Evolutionary conservation across 305 asterid genomes (phyloP), one percentile per base, ranked within the genome.

Genomic region (Nicotiana rustica): DNA sequence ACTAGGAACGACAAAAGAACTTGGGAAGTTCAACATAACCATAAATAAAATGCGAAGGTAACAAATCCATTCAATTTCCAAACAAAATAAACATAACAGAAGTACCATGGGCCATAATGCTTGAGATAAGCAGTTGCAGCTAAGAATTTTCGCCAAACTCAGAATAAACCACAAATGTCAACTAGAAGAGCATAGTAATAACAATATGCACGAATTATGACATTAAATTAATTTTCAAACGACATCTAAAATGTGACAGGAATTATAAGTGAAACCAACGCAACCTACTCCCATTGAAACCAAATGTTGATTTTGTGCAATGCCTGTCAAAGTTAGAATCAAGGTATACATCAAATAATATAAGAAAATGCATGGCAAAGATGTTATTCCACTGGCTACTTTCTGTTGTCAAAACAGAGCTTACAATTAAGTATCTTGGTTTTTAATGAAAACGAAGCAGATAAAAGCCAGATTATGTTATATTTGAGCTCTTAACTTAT

Each of bases 41-140:
- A 29, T 18, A 13, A 19, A 47, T 21, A 38, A 0, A 38, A 69
- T 69, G 33, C n/a, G 5, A 69, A 69, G 25, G 33, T 18, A 38
- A 68, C 31, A 67, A 9, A 41, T 10, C 10, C 15, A n/a, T 18
- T 69, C 33, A 38, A 69, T 38, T 69, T 18, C 31, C 52, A n/a
- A 36, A 68, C 31, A 36, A 38, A 69, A 38, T n/a, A 69, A 69
- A 69, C 33, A 69, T 69, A 4, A 10, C 60, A 19, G 36, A 70
- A 44, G 78, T 29, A 19, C 18, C 25, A 71, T 19, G 19, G 7
- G 36, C 19, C 19, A 41, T 71, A 21, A 19, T 19, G 78, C 60
- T 71, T 71, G 78, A 71, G n/a, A 44, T 12, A 18, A 70, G 59
- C 78, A 47, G 61, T 71, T 19, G 38, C 56, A 13, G 61, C 38